Percentiles rank a stretch among this genome's conserved stretches.
phyloP scores from a whole-genome alignment of 2,329 filamentous ascomycete species.

The Nakataea oryzae region DNA sequence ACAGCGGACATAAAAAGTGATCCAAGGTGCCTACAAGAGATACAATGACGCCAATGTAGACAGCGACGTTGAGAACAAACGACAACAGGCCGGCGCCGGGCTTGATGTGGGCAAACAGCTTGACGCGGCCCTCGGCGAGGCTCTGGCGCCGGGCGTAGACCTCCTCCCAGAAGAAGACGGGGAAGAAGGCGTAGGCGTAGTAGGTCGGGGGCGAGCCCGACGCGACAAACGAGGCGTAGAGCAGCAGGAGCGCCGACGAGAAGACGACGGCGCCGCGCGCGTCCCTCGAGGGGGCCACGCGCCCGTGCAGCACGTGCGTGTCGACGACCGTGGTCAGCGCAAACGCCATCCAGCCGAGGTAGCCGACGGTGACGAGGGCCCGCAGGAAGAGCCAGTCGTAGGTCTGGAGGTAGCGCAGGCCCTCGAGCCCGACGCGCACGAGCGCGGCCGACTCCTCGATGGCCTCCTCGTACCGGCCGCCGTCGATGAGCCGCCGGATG shows the following conservation, averaged over 20 bases:
- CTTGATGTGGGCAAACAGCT: slow-evolving; percentile 59
- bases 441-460: slow-evolving; percentile 70
- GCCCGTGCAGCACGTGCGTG: slow-evolving; percentile 70
- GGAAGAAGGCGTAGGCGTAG: slow-evolving; percentile 87
- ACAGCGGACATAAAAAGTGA: neutral
- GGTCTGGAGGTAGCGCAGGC: slow-evolving; percentile 87
- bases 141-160: slow-evolving; percentile 70
- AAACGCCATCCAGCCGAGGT: slow-evolving; percentile 92
- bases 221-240: slow-evolving; percentile 71
- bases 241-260: slow-evolving; percentile 59
- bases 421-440: slow-evolving; percentile 67
- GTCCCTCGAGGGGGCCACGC: slow-evolving; percentile 53
- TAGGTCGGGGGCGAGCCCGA: slow-evolving; percentile 76
- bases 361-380: slow-evolving; percentile 79
- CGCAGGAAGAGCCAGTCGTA: slow-evolving; percentile 97
- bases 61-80: slow-evolving; percentile 50
- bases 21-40: slow-evolving; percentile 51
- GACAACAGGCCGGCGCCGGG: slow-evolving; percentile 46
- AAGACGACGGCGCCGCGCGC: slow-evolving; percentile 53
- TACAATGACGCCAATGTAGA: slow-evolving; percentile 67
- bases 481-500: slow-evolving; percentile 59
- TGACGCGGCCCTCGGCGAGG: slow-evolving; percentile 52
- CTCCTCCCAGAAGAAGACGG: slow-evolving; percentile 93
- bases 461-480: slow-evolving; percentile 59
- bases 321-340: slow-evolving; percentile 83